phyloP scores from a whole-genome alignment of 345 rosid species.

The Streptanthus diversifolius region DNA sequence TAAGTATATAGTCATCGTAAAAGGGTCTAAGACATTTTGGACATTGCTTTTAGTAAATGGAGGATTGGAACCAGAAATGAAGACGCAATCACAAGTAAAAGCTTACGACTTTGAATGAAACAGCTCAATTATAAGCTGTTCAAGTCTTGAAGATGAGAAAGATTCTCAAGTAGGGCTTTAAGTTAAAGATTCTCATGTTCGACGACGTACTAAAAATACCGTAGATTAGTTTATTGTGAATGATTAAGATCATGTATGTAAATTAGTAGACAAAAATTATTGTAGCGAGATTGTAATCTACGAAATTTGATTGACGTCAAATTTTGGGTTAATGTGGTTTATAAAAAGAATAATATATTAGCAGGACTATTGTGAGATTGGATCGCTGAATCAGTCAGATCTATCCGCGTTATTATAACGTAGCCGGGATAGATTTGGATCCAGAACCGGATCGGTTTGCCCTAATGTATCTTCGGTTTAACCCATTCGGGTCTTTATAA shows the following conservation, averaged over 20 bases:
- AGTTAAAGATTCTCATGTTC: not conserved
- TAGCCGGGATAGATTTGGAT: constrained; percentile 7
- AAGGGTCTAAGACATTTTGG: not conserved
- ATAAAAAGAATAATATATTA: not conserved
- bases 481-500: constrained; percentile 27
- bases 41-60: not conserved
- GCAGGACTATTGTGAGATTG: not conserved
- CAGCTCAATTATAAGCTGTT: not conserved
- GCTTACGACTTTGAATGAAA: not conserved
- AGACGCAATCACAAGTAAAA: not conserved
- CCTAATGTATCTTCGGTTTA: not conserved
- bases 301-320: not conserved
- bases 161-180: not conserved
- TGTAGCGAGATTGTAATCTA: not conserved
- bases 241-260: no score
- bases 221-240: no score
- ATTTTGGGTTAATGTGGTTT: not conserved
- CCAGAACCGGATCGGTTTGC: not conserved
- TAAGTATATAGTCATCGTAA: not conserved
- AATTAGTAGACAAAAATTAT: no score
- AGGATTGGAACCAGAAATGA: not conserved
- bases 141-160: not conserved
- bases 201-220: no score
- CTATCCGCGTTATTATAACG: not conserved
- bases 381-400: constrained; percentile 4